Evolutionary conservation across 2,329 filamentous ascomycete species (phyloP), one percentile per base, ranked within the genome.

Genomic region (Neoascochyta sp.): DNA sequence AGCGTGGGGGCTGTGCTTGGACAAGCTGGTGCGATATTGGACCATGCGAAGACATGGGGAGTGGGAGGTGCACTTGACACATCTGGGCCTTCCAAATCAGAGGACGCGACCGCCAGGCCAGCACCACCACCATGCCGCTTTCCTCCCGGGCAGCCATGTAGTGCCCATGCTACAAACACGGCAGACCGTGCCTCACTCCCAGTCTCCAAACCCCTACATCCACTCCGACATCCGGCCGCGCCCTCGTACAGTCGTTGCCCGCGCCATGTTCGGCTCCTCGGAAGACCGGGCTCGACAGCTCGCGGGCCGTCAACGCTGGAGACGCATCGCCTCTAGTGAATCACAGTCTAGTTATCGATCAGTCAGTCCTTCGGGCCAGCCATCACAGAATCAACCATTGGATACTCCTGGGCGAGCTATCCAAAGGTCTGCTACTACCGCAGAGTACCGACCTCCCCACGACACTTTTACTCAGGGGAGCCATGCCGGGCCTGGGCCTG

Each of bases 211-310:
- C 22, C 18, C 19, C 28, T 41, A 37, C 33, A 25, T 29, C 22
- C 28, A 36, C 27, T 34, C 16, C 26, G 39, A 30, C 22, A 18
- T 28, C 26, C 7, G 19, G 28, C 31, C 30, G 39, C 30, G 21
- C 27, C 23, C 28, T 24, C 24, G 27, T 21, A 18, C 19, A 19
- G 12, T 14, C 15, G 31, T 31, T 33, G 24, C 22, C 22, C 23
- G n/a, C n/a, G 18, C 15, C 28, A 62, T 59, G 55, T 62, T 62
- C 14, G 58, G 58, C 6, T 45, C 54, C 9, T 54, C 51, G 7
- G 50, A 62, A 25, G 57, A 62, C 23, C 49, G 57, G 27, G 58
- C 58, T 19, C 50, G 52, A 36, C 54, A 57, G 36, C 55, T 60
- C 22, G 57, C 57, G n/a, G 54, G 47, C 14, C 52, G 55, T 17